Evolutionary conservation across 108 stramenopile genomes (phyloP).

Genomic region (Phaeodactylum tricornutum): DNA sequence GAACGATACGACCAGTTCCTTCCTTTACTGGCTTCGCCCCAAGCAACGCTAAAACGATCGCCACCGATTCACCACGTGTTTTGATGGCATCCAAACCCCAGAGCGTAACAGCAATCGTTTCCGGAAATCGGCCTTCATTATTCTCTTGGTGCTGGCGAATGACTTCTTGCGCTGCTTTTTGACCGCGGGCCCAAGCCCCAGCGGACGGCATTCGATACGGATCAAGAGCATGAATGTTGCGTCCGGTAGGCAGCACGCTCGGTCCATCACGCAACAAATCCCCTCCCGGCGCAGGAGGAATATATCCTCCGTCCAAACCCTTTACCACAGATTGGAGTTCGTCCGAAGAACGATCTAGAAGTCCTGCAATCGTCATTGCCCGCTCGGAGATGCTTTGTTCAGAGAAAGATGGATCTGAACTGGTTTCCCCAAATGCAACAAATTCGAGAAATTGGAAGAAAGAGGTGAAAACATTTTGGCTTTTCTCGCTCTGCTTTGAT

Average conservation of each 20-base stretch:
- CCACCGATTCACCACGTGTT: conserved; percentile 76
- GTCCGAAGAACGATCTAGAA: conserved; percentile 52
- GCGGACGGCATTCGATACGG: conserved; percentile 81
- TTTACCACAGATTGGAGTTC: conserved; percentile 55
- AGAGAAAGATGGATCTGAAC: not conserved
- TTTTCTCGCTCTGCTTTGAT: not conserved
- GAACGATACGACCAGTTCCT: conserved; percentile 21
- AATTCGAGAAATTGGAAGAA: not conserved
- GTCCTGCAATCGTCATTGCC: conserved; percentile 38
- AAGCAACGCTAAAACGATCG: conserved; percentile 73
- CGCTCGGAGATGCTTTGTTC: conserved; percentile 21
- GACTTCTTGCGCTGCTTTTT: conserved; percentile 62
- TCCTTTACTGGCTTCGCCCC: conserved; percentile 76
- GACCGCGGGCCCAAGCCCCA: conserved; percentile 66
- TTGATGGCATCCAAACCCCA: conserved; percentile 87
- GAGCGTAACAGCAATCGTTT: conserved; percentile 70
- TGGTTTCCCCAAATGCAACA: not conserved
- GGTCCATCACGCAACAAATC: conserved; percentile 68
- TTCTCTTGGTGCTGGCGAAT: conserved; percentile 51
- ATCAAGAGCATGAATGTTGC: conserved; percentile 80
- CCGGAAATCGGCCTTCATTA: conserved; percentile 55
- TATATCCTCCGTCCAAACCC: conserved; percentile 60
- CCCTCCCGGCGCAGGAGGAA: conserved; percentile 64
- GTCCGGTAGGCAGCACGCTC: conserved; percentile 69
- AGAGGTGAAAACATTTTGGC: too few relatives aligned